A percentile compares a stretch with the other conserved stretches of the same genome.
Conservation (phyloP, 768 basidiomycete species). For the Candolleomyces aberdarensis region DNA sequence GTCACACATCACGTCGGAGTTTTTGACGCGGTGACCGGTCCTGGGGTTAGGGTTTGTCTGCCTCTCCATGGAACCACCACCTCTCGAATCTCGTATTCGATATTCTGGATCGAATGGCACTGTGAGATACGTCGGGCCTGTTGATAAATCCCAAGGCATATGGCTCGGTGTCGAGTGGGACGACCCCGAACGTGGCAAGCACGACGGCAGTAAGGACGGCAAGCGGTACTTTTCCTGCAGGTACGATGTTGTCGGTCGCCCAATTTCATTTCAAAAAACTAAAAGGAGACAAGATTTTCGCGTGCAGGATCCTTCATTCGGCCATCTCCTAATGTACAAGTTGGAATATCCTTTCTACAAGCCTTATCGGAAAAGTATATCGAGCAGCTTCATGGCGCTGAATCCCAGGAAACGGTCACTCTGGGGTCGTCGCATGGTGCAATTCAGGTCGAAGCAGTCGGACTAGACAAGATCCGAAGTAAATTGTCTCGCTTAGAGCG, state of each 20-base stretch:
- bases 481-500: slow-evolving; percentile 64
- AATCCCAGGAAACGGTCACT: slow-evolving; percentile 56
- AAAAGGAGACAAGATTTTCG: slow-evolving; percentile 39
- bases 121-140: slow-evolving; percentile 62
- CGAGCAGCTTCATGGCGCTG: slow-evolving; percentile 52
- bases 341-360: slow-evolving; percentile 68
- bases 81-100: slow-evolving; percentile 45
- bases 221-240: slow-evolving; percentile 75
- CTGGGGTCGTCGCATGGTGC: slow-evolving; percentile 81
- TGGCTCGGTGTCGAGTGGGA: slow-evolving; percentile 99
- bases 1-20: slow-evolving; percentile 1
- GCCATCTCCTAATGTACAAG: slow-evolving; percentile 52
- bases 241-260: slow-evolving; percentile 40
- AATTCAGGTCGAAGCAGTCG: slow-evolving; percentile 85
- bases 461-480: slow-evolving; percentile 71
- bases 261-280: slow-evolving; percentile 13
- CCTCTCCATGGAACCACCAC: slow-evolving; percentile 16
- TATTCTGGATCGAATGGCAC: slow-evolving; percentile 60
- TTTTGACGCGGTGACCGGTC: not conserved
- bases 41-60: slow-evolving; percentile 29
- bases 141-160: slow-evolving; percentile 57
- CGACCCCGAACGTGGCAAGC: slow-evolving; percentile 78
- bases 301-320: slow-evolving; percentile 81
- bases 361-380: slow-evolving; percentile 80
- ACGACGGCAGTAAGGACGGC: slow-evolving; percentile 79